phyloP scores from a whole-genome alignment of 306 rosid genomes.

The Prunus mongolica region DNA sequence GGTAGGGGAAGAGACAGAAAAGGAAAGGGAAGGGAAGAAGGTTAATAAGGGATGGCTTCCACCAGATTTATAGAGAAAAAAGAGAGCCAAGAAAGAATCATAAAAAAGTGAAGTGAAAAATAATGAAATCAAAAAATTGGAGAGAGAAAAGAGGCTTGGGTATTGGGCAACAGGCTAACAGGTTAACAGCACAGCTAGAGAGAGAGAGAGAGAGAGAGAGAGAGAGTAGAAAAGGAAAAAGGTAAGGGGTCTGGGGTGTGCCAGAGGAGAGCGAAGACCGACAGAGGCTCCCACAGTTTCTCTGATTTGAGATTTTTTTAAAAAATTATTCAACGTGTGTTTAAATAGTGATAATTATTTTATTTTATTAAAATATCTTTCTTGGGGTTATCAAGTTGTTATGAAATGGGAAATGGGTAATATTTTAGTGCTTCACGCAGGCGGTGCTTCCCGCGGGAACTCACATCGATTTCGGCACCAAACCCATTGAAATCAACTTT shows the following conservation, averaged over 20 bases:
- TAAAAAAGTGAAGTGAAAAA: neutral
- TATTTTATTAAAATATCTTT: neutral
- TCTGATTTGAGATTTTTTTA: neutral
- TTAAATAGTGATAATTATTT: neutral
- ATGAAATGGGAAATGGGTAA: neutral
- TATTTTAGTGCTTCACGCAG: constrained; percentile 41
- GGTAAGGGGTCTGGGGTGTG: neutral
- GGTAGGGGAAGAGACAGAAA: neutral
- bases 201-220: neutral
- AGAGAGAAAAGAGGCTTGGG: neutral
- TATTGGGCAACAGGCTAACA: neutral
- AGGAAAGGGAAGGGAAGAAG: neutral
- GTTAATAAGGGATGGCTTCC: neutral
- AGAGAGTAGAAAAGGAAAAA: neutral
- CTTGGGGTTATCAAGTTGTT: neutral
- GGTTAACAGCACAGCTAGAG: neutral
- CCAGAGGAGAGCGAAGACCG: neutral
- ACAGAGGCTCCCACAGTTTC: neutral
- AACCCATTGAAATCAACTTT: neutral
- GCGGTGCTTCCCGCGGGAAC: constrained; percentile 64
- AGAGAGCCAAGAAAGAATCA: constrained; percentile 3
- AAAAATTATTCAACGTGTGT: neutral
- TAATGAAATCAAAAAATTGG: neutral
- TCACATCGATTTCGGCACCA: constrained; percentile 47
- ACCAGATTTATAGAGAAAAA: constrained; percentile 23